These are phyloP conservation scores for Dacryopinax primogenitus DNA, from an alignment of 768 basidiomycete species.

Conservation along the genomic window DNA sequence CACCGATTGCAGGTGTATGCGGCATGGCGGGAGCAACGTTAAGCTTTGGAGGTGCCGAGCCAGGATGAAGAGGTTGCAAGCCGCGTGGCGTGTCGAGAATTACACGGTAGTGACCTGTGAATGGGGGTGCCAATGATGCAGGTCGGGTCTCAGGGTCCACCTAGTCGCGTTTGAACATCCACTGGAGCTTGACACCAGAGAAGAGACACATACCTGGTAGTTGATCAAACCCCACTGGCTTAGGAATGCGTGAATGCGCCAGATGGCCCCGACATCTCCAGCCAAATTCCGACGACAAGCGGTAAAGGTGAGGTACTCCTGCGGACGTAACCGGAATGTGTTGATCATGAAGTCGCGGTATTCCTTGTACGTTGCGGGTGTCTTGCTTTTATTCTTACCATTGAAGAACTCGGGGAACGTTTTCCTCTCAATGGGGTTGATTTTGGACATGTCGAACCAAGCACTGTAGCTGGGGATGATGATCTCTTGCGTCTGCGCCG, in stretches of 20 bases:
- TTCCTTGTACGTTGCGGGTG: conserved; percentile 94
- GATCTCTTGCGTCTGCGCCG: conserved; percentile 92
- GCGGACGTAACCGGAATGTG: conserved; percentile 85
- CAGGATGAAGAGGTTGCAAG: conserved; percentile 69
- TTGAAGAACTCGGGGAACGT: conserved; percentile 98
- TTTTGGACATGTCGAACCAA: conserved; percentile 94
- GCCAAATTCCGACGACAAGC: conserved; percentile 92
- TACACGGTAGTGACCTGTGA: conserved; percentile 97
- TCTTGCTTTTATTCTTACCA: conserved; percentile 85
- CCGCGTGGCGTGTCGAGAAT: conserved; percentile 94
- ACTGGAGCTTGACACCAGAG: background rate
- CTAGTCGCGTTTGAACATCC: conserved; percentile 31
- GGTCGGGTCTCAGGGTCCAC: conserved; percentile 95
- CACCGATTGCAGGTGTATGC: conserved; percentile 27
- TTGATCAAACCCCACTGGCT: conserved; percentile 99
- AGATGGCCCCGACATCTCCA: conserved; percentile 95
- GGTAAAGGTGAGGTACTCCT: conserved; percentile 93
- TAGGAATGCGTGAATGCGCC: conserved; percentile 96
- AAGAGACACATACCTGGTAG: conserved; percentile 64
- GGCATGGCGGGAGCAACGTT: conserved; percentile 34
- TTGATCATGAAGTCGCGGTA: conserved; percentile 99
- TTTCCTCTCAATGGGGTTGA: conserved; percentile 82
- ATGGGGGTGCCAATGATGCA: conserved; percentile 86
- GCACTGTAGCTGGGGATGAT: conserved; percentile 94
- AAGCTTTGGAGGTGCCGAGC: conserved; percentile 30